Evolutionary conservation across 306 rosid genomes (phyloP), one percentile per base, ranked within the genome.

Genomic region (Spatholobus suberectus): DNA sequence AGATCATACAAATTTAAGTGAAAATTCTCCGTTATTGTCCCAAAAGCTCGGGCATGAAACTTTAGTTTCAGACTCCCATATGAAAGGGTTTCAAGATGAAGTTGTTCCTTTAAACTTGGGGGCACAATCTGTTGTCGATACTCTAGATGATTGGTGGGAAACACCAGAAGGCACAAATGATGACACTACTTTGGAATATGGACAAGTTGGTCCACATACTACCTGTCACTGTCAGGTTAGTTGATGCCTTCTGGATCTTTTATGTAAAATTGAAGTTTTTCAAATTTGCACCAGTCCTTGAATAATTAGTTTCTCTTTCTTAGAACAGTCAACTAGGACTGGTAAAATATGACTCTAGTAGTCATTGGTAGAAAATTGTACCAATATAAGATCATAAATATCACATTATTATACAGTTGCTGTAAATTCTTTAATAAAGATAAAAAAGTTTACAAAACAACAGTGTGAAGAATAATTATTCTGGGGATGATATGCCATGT

Each of bases 191-290:
- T 82, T 83, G 92, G 97, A 89, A 87, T 92, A 80, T 66, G 97
- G 93, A 85, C 90, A 96, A 91, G 95, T 94, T 83, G 99, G 99
- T 82, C 97, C 97, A 21, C 82, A 91, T 73, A 80, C 88, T 82
- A 82, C 96, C 8, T 91, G 99, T 69, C 85, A 89, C 57, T 96
- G 97, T 75, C 99, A 96, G 98, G 99, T 96, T 58, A 70, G 93
- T 81, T 51, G 84, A 82, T 26, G 73, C 75, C 51, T 77, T 75
- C 75, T 38, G 32, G 65, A 8, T 81, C 82, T 81, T 52, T 6
- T 76, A 23, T 72, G 65, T 40, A 37, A 27, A 49, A 65, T 58
- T 51, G 59, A 52, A 81, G 37, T 17, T 35, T 54, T 78, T 74
- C 49, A 47, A 79, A 58, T 75, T 54, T 52, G 67, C 38, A 24